Base-by-base conservation (phyloP, 805 yeast genomes). In the Vanderwaltozyma verrucispora region DNA sequence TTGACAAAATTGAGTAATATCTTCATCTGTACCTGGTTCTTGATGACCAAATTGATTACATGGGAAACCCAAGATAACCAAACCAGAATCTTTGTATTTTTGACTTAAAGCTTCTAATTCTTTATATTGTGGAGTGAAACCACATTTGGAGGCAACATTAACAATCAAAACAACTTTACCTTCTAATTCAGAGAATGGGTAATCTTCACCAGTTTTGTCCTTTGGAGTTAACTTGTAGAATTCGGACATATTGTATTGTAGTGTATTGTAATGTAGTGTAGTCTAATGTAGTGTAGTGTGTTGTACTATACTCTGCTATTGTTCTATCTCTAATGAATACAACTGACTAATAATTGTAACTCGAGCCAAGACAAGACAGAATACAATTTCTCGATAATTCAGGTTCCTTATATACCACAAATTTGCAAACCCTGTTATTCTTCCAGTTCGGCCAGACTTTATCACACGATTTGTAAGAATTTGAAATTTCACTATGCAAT, bases 21-120 rank as follows among this genome's bases (percentile, higher is more conserved):
- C 87, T 39, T 76, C 72, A 36, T 73, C 76, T 4, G 71, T 52
- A 5, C 77, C 78, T 47, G 94, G 80, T 61, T 89, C 84, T 67
- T 92, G 82, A 48, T 74, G 65, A 24, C 83, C 89, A 56, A 87
- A 87, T 57, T 86, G 95, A 63, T 86, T 84, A 63, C 95, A 84
- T 16, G 96, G 96, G 71, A 87, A 87, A 1, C 86, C 96, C 24
- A 87, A 44, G 16, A 87, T 69, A 30, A 63, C 75, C 14, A 88
- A 65, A 1, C 85, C 94, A 43, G 69, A 49, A 35, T 69, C 74
- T 35, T 70, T 62, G 63, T 79, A 81, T 52, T 74, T 74, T 44
- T 77, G 63, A 62, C 84, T 77, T 16, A 87, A 59, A 24, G 56
- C 63, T 60, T 87, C 88, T 28, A 87, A 64, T 39, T 79, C 89